Evolutionary conservation across 192 early-diverging fungal species (phyloP), one percentile per base, ranked within the genome.

Genomic region (Entomortierella lignicola): DNA sequence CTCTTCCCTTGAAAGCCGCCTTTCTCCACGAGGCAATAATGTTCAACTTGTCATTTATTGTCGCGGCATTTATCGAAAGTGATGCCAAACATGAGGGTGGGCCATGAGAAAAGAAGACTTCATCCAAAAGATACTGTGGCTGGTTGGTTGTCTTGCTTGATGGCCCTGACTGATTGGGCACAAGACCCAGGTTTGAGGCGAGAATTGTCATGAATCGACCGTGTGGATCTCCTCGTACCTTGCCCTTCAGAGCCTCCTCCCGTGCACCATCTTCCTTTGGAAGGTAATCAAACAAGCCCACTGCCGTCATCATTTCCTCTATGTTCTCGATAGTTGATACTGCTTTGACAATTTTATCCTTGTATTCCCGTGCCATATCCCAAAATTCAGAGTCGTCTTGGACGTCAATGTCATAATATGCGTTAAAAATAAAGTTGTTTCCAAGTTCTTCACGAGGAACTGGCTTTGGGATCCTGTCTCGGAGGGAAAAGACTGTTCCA

Each of bases 181-280:
- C 66, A 3, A 47, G 61, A 12, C 74, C 74, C 5, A 77, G 39
- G 17, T 77, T 77, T 1, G 74, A 77, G 34, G 69, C 29, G 39
- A 69, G 69, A 44, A 77, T 13, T 17, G 59, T 58, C 6, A 66
- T 66, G n/a, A 64, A 69, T 8, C 74, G 56, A 4, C 74, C 74
- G 64, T 77, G 74, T 39, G 69, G 74, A 18, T n/a, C 64, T 66
- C 48, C 69, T 77, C 20, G 23, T 25, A 13, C 69, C 60, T 29
- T 25, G 13, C 69, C 60, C 26, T 60, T 77, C 66, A 77, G 63
- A 18, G 69, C 69, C 12, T 34, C 39, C 43, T 77, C 74, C 74
- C 74, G 69, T 0, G 43, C 60, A 2, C 74, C 74, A 41, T 69
- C 74, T 27, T 59, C 43, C 15, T 55, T 69, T 12, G 66, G 42